Evolutionary conservation across 306 rosid species (phyloP).

Genomic region (Datisca glomerata): DNA sequence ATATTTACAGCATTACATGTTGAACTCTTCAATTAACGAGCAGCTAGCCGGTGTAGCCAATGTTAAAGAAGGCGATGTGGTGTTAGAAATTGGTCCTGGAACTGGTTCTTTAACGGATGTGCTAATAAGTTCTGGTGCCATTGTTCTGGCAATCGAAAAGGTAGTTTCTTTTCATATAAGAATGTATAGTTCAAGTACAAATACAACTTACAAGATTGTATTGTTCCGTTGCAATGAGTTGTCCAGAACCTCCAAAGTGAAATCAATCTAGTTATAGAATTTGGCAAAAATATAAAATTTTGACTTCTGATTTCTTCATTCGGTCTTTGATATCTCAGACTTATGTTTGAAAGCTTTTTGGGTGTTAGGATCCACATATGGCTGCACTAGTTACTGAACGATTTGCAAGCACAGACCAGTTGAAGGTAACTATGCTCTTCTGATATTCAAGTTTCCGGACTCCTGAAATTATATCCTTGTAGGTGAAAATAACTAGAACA

Average conservation of each 20-base stretch:
- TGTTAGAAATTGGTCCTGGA: constrained; percentile 90
- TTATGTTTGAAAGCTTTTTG: constrained; percentile 8
- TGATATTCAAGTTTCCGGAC: constrained; percentile 1
- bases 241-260: no score
- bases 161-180: constrained; percentile 15
- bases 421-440: constrained; percentile 39
- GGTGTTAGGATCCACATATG: constrained; percentile 69
- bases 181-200: neutral
- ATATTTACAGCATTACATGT: constrained; percentile 73
- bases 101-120: constrained; percentile 79
- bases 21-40: constrained; percentile 62
- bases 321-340: constrained; percentile 2
- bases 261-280: no score
- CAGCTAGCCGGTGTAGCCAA: constrained; percentile 53
- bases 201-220: neutral
- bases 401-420: constrained; percentile 43
- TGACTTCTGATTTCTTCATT: neutral
- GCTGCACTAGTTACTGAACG: constrained; percentile 72
- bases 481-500: no score
- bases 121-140: constrained; percentile 55
- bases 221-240: neutral
- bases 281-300: neutral
- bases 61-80: constrained; percentile 59
- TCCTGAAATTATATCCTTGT: no score
- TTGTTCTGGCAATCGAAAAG: constrained; percentile 83